Evolutionary conservation across 768 basidiomycete genomes (phyloP).

Genomic region (Kwoniella sp.): DNA sequence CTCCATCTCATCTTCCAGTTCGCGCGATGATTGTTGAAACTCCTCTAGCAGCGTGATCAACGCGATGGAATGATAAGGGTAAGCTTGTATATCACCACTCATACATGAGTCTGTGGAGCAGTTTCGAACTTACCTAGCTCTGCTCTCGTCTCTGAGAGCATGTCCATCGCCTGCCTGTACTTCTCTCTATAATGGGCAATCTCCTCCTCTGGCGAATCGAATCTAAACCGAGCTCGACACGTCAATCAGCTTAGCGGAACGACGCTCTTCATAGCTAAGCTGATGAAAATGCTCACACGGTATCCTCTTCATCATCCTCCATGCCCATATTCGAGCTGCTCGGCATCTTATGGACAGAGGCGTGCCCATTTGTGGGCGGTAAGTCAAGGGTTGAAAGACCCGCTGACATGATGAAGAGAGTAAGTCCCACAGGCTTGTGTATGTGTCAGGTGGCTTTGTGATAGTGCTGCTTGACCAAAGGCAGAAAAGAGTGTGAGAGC

Average conservation of each 20-base stretch:
- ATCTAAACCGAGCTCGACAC: slow-evolving; percentile 25
- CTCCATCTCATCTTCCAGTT: slow-evolving; percentile 56
- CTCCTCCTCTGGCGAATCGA: slow-evolving; percentile 47
- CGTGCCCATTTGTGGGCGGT: slow-evolving; percentile 17
- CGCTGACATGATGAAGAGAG: slow-evolving; percentile 11
- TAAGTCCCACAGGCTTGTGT: no score
- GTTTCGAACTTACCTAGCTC: slow-evolving; percentile 45
- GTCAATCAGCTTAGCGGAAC: not conserved
- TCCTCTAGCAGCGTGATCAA: slow-evolving; percentile 48
- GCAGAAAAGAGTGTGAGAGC: not conserved
- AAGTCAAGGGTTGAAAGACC: slow-evolving; percentile 17
- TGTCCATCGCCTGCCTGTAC: slow-evolving; percentile 43
- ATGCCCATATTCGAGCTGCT: slow-evolving; percentile 34
- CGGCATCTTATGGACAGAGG: slow-evolving; percentile 35
- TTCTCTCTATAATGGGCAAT: slow-evolving; percentile 44
- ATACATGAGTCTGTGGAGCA: not conserved
- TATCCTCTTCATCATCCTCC: slow-evolving; percentile 41
- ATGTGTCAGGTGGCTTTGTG: no score
- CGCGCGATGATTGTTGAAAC: slow-evolving; percentile 53
- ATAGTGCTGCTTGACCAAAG: no score
- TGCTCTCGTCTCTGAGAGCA: slow-evolving; percentile 46
- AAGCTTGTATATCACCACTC: slow-evolving; percentile 5
- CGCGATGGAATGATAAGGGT: not conserved
- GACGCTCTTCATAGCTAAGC: not conserved
- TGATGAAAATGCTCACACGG: slow-evolving; percentile 29